Percentiles rank a stretch among this genome's conserved stretches.
Evolutionary conservation across 106 monocot species (phyloP).

Genomic region (Platanthera guangdongensis): DNA sequence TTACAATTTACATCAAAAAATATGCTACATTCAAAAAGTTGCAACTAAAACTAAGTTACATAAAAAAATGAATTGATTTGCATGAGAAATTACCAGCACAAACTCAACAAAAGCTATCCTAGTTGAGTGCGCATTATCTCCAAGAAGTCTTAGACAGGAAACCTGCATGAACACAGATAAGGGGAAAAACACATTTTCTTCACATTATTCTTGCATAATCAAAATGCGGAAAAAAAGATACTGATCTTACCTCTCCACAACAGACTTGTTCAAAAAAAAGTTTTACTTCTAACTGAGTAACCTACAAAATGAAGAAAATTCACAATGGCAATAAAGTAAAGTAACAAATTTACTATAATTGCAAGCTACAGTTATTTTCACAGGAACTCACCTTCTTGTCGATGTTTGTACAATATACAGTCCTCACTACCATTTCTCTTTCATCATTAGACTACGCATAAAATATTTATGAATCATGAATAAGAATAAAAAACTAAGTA

Average conservation of each 20-base stretch:
- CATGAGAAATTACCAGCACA: slow-evolving; percentile 25
- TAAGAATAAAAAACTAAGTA: not conserved
- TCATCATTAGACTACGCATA: slow-evolving; percentile 25
- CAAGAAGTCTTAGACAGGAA: slow-evolving; percentile 61
- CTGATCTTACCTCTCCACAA: slow-evolving; percentile 27
- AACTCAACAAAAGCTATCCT: slow-evolving; percentile 81
- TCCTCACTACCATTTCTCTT: slow-evolving; percentile 31
- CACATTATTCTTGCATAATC: not conserved
- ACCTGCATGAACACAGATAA: slow-evolving; percentile 22
- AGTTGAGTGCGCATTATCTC: slow-evolving; percentile 49
- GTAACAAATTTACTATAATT: not conserved
- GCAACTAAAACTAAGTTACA: not conserved
- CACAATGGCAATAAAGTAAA: not conserved
- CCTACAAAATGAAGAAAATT: slow-evolving; percentile 17
- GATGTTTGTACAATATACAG: slow-evolving; percentile 46
- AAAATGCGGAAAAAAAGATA: not conserved
- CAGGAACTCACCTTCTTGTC: slow-evolving; percentile 31
- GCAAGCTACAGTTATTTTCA: not conserved
- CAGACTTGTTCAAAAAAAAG: slow-evolving; percentile 25
- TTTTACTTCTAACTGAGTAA: slow-evolving; percentile 29
- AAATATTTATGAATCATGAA: not conserved
- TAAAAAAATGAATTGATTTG: not conserved
- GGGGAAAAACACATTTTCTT: not conserved
- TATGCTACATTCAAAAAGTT: no score
- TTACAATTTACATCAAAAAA: no score